Evolutionary conservation across 2,329 filamentous ascomycete genomes (phyloP).

Genomic region (Simplicillium aogashimaense): DNA sequence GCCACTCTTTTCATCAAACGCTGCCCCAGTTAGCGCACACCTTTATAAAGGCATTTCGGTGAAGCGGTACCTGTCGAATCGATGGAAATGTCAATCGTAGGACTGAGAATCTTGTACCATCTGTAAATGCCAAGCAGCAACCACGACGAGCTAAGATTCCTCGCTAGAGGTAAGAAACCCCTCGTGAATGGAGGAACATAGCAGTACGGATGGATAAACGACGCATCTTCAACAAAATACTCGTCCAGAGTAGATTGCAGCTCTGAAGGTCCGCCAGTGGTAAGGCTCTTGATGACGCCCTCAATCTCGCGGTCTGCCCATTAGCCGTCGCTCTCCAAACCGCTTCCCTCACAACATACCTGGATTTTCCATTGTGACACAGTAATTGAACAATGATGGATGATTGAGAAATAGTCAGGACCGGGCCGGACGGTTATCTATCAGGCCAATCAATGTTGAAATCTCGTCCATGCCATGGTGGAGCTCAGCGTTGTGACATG

Average conservation of each 20-base stretch:
- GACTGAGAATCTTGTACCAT: constrained; percentile 79
- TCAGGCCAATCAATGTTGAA: too few relatives aligned
- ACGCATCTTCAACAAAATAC: constrained; percentile 65
- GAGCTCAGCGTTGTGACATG: background rate
- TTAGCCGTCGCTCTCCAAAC: too few relatives aligned
- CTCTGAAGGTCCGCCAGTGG: constrained; percentile 53
- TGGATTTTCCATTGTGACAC: too few relatives aligned
- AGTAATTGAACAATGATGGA: too few relatives aligned
- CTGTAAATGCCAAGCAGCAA: constrained; percentile 62
- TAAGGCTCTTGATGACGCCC: constrained; percentile 57
- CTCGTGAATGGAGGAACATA: constrained; percentile 48
- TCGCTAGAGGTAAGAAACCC: constrained; percentile 27
- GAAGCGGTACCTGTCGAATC: constrained; percentile 41
- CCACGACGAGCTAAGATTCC: constrained; percentile 50
- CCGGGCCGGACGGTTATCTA: too few relatives aligned
- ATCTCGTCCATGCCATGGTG: too few relatives aligned
- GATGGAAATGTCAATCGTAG: constrained; percentile 57
- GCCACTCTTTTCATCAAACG: constrained; percentile 55
- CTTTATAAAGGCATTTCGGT: background rate
- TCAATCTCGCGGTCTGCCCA: constrained; percentile 37
- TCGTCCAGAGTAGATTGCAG: constrained; percentile 56
- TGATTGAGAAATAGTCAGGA: too few relatives aligned
- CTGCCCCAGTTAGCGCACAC: constrained; percentile 25
- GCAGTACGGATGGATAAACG: constrained; percentile 72
- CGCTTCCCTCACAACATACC: too few relatives aligned